phyloP scores from a whole-genome alignment of 2,329 filamentous ascomycete species.

The Epichloe elymi region DNA sequence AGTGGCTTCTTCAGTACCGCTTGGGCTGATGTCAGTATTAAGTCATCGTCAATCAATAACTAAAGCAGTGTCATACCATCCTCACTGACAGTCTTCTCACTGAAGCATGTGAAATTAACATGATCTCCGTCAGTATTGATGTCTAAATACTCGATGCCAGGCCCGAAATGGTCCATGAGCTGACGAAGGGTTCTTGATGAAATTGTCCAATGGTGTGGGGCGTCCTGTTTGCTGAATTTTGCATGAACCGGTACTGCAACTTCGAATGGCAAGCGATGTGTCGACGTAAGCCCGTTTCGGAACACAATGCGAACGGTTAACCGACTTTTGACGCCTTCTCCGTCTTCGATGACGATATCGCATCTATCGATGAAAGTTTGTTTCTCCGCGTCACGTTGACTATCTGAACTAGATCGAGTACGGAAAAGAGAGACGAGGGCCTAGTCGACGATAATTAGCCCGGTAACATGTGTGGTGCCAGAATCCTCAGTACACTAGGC shows the following conservation, averaged over 20 bases:
- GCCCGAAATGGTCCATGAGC: constrained; percentile 68
- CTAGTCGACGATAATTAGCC: constrained; percentile 20
- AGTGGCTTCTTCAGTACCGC: constrained; percentile 69
- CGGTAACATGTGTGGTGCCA: background rate
- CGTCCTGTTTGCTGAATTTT: constrained; percentile 54
- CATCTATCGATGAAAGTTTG: constrained; percentile 62
- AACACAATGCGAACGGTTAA: constrained; percentile 63
- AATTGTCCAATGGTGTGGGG: constrained; percentile 59
- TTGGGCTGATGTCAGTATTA: constrained; percentile 16
- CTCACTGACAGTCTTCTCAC: constrained; percentile 61
- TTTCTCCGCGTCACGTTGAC: constrained; percentile 42
- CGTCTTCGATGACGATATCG: constrained; percentile 61
- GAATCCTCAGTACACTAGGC: background rate
- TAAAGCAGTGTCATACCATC: constrained; percentile 20
- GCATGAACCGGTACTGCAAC: constrained; percentile 61
- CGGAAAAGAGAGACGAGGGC: constrained; percentile 64
- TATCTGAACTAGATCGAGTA: constrained; percentile 46
- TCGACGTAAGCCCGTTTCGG: constrained; percentile 64
- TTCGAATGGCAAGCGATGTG: constrained; percentile 65
- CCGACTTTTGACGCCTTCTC: constrained; percentile 56
- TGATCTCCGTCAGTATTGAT: constrained; percentile 62
- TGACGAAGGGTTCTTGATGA: constrained; percentile 58
- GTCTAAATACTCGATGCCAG: constrained; percentile 68
- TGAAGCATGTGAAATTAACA: constrained; percentile 70
- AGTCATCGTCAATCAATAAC: background rate